Percentiles rank a stretch among this genome's conserved stretches.
phyloP scores from a whole-genome alignment of 768 basidiomycete genomes.

The Boletus fagicola region DNA sequence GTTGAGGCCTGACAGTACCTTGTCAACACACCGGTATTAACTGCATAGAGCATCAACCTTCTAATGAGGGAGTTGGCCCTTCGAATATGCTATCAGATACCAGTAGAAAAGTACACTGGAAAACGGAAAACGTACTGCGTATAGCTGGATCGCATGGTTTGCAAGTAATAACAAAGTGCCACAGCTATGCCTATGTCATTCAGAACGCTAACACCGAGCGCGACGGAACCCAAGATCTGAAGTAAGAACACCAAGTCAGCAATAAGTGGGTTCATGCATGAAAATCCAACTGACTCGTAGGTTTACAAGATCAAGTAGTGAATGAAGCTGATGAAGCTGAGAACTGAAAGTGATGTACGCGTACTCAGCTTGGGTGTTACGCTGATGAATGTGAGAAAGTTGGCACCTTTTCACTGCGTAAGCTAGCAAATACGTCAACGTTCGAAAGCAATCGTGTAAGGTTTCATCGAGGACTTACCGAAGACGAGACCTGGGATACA shows the following conservation, averaged over 20 bases:
- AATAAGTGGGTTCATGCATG: not conserved
- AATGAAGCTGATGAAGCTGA: conserved; percentile 39
- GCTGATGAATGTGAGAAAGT: conserved; percentile 1
- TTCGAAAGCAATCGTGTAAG: not conserved
- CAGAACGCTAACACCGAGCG: conserved; percentile 47
- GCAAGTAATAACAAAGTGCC: conserved; percentile 54
- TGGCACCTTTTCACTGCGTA: conserved; percentile 47
- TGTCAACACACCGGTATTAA: conserved; percentile 64
- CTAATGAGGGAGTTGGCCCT: conserved; percentile 61
- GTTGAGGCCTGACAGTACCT: conserved; percentile 37
- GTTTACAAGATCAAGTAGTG: conserved; percentile 40
- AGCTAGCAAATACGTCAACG: conserved; percentile 27
- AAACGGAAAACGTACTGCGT: conserved; percentile 35
- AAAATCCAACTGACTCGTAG: conserved; percentile 41
- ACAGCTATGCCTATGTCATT: conserved; percentile 53
- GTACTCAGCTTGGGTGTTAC: not conserved
- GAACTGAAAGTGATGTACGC: conserved; percentile 31
- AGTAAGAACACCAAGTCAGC: not conserved
- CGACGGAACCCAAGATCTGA: conserved; percentile 46
- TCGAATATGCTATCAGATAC: conserved; percentile 1
- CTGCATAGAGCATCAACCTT: conserved; percentile 52
- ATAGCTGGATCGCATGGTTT: conserved; percentile 50
- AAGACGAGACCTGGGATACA: conserved; percentile 36
- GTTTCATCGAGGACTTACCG: conserved; percentile 28
- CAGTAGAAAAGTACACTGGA: not conserved